Percentiles rank a stretch among this genome's conserved stretches.
Conservation (phyloP, 163 green algal species). For the Trebouxiophyceae sp. region DNA sequence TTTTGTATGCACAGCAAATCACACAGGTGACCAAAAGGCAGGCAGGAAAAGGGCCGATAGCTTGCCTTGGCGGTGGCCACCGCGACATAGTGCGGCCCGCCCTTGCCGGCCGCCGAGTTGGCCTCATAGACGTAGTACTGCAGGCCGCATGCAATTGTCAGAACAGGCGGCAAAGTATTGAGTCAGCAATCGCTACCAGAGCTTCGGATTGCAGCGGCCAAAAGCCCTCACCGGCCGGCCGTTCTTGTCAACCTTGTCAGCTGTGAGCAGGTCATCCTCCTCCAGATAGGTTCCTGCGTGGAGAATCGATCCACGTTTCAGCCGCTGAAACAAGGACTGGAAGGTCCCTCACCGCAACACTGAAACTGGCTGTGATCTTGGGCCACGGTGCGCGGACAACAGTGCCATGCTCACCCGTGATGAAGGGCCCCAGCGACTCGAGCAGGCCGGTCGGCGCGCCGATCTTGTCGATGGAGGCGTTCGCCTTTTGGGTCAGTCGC, state of each 20-base stretch:
- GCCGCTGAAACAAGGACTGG: not conserved
- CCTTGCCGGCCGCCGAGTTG: conserved; percentile 23
- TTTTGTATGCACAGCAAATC: no score
- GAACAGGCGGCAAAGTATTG: no score
- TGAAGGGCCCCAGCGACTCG: conserved; percentile 46
- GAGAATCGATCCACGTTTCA: not conserved
- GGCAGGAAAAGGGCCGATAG: not conserved
- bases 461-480: conserved; percentile 44
- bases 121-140: conserved; percentile 57
- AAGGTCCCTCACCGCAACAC: no score
- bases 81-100: conserved; percentile 32
- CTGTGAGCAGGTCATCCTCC: conserved; percentile 45
- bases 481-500: conserved; percentile 45
- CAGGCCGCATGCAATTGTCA: no score
- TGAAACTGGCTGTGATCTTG: no score
- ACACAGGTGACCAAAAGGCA: not conserved
- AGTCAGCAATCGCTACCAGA: no score
- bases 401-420: conserved; percentile 48
- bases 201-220: no score
- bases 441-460: conserved; percentile 45
- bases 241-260: conserved; percentile 24
- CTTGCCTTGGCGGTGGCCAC: conserved; percentile 48
- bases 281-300: conserved; percentile 53
- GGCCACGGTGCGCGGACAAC: no score
- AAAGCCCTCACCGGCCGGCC: conserved; percentile 24